A percentile compares a stretch with the other conserved stretches of the same genome.
Conservation (phyloP, 371 early-diverging fungal species). For the Mucor indicus region DNA sequence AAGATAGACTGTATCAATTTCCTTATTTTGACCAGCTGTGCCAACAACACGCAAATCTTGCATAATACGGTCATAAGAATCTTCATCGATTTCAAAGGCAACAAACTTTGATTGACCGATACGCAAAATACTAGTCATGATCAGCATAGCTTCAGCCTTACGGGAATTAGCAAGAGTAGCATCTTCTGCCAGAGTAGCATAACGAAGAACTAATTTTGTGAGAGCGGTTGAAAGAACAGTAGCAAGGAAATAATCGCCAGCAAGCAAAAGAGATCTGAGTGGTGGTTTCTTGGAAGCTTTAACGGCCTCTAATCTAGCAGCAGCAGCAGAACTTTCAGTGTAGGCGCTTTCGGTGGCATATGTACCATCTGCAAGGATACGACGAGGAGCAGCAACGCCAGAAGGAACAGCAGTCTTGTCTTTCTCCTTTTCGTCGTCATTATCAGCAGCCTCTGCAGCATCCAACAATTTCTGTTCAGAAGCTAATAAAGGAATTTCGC, state of each 20-base stretch:
- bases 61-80: slow-evolving; percentile 90
- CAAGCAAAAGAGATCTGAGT: slow-evolving; percentile 76
- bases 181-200: slow-evolving; percentile 50
- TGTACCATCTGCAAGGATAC: slow-evolving; percentile 94
- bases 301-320: slow-evolving; percentile 57
- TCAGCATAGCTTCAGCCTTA: slow-evolving; percentile 92
- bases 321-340: slow-evolving; percentile 43
- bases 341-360: slow-evolving; percentile 94
- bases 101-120: slow-evolving; percentile 88
- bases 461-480: slow-evolving; percentile 77
- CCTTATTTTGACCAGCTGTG: slow-evolving; percentile 45
- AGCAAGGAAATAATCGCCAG: slow-evolving; percentile 91
- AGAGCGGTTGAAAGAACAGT: slow-evolving; percentile 85
- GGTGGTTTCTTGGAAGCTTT: slow-evolving; percentile 76
- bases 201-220: slow-evolving; percentile 85
- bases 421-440: slow-evolving; percentile 29
- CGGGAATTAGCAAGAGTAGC: slow-evolving; percentile 65
- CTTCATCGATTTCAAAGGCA: slow-evolving; percentile 89
- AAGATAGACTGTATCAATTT: slow-evolving; percentile 70
- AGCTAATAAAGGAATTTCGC: slow-evolving; percentile 91
- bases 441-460: slow-evolving; percentile 46
- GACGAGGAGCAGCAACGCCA: slow-evolving; percentile 55
- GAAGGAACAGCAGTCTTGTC: slow-evolving; percentile 26
- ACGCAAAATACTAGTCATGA: slow-evolving; percentile 93
- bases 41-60: slow-evolving; percentile 85